phyloP scores from a whole-genome alignment of 2,329 filamentous ascomycete genomes.

The Penicillium olsonii region DNA sequence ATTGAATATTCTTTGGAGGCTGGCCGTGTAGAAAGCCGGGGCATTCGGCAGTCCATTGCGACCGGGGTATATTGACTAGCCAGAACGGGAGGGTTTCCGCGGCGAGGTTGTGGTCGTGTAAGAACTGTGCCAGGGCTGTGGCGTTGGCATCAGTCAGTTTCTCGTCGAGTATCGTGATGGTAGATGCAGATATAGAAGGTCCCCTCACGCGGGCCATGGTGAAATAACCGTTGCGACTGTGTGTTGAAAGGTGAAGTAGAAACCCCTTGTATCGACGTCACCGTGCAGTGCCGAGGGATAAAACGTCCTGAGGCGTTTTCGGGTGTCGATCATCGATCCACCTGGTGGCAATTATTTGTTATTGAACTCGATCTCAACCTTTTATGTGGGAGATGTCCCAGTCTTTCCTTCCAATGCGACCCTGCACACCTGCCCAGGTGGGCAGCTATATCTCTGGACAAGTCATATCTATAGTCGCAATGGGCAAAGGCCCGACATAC shows the following conservation, averaged over 20 bases:
- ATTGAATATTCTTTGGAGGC: conserved; percentile 66
- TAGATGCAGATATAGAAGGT: conserved; percentile 22
- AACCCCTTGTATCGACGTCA: conserved; percentile 9
- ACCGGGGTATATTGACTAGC: conserved; percentile 74
- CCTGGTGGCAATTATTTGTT: conserved; percentile 9
- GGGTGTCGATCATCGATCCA: conserved; percentile 20
- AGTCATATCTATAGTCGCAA: not conserved
- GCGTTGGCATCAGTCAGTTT: conserved; percentile 21
- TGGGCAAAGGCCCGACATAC: not conserved
- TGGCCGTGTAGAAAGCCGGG: conserved; percentile 69
- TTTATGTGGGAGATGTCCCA: too few species aligned
- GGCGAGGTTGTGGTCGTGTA: conserved; percentile 12
- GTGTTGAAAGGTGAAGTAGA: not conserved
- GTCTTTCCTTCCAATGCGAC: too few species aligned
- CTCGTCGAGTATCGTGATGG: conserved; percentile 26
- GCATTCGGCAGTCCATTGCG: conserved; percentile 65
- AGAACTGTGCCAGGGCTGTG: conserved; percentile 10
- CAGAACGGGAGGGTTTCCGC: conserved; percentile 63
- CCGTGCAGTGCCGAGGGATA: conserved; percentile 4
- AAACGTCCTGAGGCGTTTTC: conserved; percentile 2
- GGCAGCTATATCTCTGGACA: not conserved
- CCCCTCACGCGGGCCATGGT: conserved; percentile 12
- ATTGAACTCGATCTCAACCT: not conserved
- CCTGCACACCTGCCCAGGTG: too few species aligned
- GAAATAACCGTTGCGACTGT: not conserved